A percentile compares a stretch with the other conserved stretches of the same genome.
Conservation (phyloP, 805 yeast species). For the Trichomonascus vanleenenianus region DNA sequence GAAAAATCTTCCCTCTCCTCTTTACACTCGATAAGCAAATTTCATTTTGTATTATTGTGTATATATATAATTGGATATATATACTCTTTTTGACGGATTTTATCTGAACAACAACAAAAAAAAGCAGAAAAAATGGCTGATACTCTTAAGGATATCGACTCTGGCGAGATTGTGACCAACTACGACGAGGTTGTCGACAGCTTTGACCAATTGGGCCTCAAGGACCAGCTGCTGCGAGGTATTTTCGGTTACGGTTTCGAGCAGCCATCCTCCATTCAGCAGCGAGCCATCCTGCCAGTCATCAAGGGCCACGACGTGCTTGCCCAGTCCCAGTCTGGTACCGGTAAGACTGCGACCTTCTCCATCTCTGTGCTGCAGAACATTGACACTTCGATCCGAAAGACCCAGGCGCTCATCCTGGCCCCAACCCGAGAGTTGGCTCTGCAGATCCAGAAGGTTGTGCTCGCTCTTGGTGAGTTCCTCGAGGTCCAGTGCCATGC, state of each 20-base stretch:
- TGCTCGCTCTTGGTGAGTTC: conserved; percentile 77
- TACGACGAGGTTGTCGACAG: conserved; percentile 81
- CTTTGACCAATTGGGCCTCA: conserved; percentile 69
- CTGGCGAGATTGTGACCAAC: conserved; percentile 84
- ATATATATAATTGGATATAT: neutral
- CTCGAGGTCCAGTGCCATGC: conserved; percentile 84
- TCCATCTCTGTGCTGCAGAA: conserved; percentile 88
- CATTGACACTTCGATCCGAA: conserved; percentile 62
- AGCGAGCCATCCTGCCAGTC: conserved; percentile 93
- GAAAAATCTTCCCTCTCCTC: neutral
- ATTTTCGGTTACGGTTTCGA: conserved; percentile 88
- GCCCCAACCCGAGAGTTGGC: conserved; percentile 98
- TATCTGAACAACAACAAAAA: conserved; percentile 1
- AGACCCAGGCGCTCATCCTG: conserved; percentile 81
- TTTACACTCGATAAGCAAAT: neutral
- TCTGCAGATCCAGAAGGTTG: conserved; percentile 82
- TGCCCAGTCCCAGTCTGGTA: conserved; percentile 99
- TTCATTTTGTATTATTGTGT: neutral
- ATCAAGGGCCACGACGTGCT: conserved; percentile 90
- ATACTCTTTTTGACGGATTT: neutral
- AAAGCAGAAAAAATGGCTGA: conserved; percentile 27
- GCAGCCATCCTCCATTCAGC: conserved; percentile 95
- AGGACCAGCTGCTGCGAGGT: conserved; percentile 40
- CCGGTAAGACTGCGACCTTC: conserved; percentile 98
- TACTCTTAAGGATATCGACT: conserved; percentile 56